Evolutionary conservation across 805 yeast genomes (phyloP), one percentile per base, ranked within the genome.

Genomic region (Myxozyma mucilagina): DNA sequence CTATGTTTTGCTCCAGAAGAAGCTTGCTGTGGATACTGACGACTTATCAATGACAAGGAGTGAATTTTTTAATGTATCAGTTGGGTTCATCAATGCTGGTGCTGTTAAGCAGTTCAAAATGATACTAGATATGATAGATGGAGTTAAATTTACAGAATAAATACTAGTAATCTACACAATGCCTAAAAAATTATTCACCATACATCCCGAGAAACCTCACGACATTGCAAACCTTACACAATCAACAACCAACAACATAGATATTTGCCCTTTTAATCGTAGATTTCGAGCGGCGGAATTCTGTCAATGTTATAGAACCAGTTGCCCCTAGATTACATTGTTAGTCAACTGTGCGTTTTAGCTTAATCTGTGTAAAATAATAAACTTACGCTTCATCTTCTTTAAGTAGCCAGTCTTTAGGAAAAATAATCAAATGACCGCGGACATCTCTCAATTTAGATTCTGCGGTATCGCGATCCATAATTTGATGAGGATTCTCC

Each of bases 241-340:
- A 41, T 3, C 14, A 41, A 41, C 4, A 41, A 41, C 14, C 3
- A 20, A 35, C 13, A 18, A 13, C 18, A 10, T 10, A 8, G 34
- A 36, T 7, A 18, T 4, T 24, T 39, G 36, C 18, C 20, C n/a
- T 1, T 18, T 52, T 65, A 90, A 69, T 91, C 93, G 73, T 89
- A 94, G 56, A 94, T 93, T 71, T 94, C 98, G 58, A 94, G 84
- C 1, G 99, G 99, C 4, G 98, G 97, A 32, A 94, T 78, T 70
- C 96, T 84, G 71, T 94, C 99, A 53, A 96, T 86, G 69, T 87
- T 90, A 78, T 90, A 92, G 73, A 91, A 92, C 98, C 98, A 93
- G 71, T 96, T 94, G 10, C 90, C 93, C 6, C 89, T 84, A 56
- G 10, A 45, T 13, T 20, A 45, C n/a, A 6, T 7, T 13, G 57